These are phyloP conservation scores for Astrocystis sublimbata DNA, from an alignment of 495 filamentous ascomycete genomes.

Conservation along the genomic window DNA sequence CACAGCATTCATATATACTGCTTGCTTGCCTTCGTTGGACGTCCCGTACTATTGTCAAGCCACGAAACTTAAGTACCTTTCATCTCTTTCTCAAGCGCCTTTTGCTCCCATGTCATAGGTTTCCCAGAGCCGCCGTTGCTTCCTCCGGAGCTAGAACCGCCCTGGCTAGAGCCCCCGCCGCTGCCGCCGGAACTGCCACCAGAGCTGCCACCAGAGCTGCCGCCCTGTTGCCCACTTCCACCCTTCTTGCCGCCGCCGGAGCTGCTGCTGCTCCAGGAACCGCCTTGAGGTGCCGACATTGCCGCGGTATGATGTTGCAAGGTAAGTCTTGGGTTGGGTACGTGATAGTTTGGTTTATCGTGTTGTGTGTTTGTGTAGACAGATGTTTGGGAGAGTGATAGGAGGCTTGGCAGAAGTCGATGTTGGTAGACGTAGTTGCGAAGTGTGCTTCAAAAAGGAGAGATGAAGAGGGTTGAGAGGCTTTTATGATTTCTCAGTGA, in stretches of 20 bases:
- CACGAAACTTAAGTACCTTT: not conserved
- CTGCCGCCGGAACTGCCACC: not conserved
- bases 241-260: not conserved
- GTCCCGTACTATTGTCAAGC: not conserved
- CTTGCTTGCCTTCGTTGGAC: no score
- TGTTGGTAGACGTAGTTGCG: not conserved
- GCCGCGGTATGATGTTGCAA: not conserved
- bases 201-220: not conserved
- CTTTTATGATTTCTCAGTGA: not conserved
- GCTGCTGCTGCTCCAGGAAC: not conserved
- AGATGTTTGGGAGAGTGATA: not conserved
- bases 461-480: not conserved
- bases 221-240: not conserved
- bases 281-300: conserved; percentile 13
- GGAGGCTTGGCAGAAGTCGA: not conserved
- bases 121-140: conserved; percentile 5
- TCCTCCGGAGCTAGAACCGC: conserved; percentile 7
- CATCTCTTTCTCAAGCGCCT: conserved; percentile 10
- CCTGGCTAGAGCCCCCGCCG: conserved; percentile 3
- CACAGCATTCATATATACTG: no score
- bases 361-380: not conserved
- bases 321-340: not conserved
- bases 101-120: conserved; percentile 15
- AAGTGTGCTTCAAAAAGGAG: not conserved
- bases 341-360: not conserved